These are phyloP conservation scores for Gossypium arboreum DNA, from an alignment of 345 rosid genomes.

Conservation along the genomic window DNA sequence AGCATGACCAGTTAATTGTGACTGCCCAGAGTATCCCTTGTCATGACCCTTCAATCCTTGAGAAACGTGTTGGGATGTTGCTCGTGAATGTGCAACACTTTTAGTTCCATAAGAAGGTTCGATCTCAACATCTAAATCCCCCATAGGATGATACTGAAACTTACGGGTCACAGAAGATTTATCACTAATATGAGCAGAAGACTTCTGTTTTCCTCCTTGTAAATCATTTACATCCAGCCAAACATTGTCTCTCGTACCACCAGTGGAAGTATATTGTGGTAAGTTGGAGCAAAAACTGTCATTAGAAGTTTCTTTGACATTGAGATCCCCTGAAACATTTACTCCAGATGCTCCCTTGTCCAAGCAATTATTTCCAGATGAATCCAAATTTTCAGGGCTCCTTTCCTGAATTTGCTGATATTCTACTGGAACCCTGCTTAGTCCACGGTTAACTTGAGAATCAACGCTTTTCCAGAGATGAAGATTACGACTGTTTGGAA, in stretches of 20 bases:
- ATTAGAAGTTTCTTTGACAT: constrained; percentile 31
- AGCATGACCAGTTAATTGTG: constrained; percentile 37
- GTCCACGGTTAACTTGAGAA: constrained; percentile 31
- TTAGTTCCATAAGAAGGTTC: constrained; percentile 43
- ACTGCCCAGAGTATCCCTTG: constrained; percentile 30
- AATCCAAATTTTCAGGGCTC: constrained; percentile 42
- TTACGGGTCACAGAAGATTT: constrained; percentile 50
- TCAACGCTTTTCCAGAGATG: constrained; percentile 46
- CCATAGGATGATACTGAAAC: constrained; percentile 96
- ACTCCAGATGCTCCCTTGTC: constrained; percentile 29
- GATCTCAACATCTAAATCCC: constrained; percentile 57
- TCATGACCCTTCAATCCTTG: constrained; percentile 32
- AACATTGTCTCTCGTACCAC: constrained; percentile 37
- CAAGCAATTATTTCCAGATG: constrained; percentile 39
- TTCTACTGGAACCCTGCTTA: constrained; percentile 26
- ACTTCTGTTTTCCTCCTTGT: constrained; percentile 44
- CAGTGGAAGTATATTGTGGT: constrained; percentile 27
- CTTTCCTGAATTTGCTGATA: constrained; percentile 28
- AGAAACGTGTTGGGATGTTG: constrained; percentile 30
- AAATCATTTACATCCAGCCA: constrained; percentile 46
- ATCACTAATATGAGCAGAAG: constrained; percentile 35
- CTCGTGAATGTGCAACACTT: constrained; percentile 28
- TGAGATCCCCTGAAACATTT: constrained; percentile 25
- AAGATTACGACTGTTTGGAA: constrained; percentile 29
- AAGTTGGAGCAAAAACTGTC: constrained; percentile 31